Conservation (phyloP, 768 basidiomycete species). For the Boletellus emodensis region DNA sequence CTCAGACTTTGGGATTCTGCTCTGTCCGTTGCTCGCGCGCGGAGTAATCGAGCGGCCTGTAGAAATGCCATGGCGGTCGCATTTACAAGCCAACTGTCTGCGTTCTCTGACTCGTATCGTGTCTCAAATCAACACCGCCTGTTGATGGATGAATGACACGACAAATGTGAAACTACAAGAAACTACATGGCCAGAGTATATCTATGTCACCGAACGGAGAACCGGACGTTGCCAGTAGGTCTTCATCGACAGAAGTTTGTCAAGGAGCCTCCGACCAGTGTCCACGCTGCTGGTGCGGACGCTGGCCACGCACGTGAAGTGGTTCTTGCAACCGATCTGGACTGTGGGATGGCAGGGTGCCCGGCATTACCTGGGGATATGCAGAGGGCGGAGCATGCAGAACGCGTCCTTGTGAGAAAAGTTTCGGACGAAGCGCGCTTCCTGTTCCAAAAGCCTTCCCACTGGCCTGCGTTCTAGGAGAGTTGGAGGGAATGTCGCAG, state of each 20-base stretch:
- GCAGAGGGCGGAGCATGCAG: conserved; percentile 21
- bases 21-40: too few species aligned
- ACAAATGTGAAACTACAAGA: too few species aligned
- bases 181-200: background rate
- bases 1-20: too few species aligned
- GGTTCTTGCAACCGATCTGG: background rate
- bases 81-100: too few species aligned
- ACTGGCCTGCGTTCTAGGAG: background rate
- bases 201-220: background rate
- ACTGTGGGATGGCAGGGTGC: conserved; percentile 14
- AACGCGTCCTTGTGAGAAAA: conserved; percentile 3
- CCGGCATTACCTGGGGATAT: conserved; percentile 29
- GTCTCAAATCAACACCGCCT: too few species aligned
- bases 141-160: too few species aligned
- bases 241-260: conserved; percentile 2
- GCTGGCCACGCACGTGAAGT: background rate
- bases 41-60: too few species aligned
- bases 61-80: too few species aligned
- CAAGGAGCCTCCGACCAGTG: background rate
- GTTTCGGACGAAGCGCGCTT: background rate
- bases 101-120: too few species aligned
- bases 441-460: background rate
- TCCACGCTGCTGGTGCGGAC: background rate
- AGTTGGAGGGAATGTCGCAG: background rate
- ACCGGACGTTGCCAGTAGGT: background rate